These are phyloP conservation scores for Ramaria sp. DNA, from an alignment of 768 basidiomycete genomes.

Conservation along the genomic window DNA sequence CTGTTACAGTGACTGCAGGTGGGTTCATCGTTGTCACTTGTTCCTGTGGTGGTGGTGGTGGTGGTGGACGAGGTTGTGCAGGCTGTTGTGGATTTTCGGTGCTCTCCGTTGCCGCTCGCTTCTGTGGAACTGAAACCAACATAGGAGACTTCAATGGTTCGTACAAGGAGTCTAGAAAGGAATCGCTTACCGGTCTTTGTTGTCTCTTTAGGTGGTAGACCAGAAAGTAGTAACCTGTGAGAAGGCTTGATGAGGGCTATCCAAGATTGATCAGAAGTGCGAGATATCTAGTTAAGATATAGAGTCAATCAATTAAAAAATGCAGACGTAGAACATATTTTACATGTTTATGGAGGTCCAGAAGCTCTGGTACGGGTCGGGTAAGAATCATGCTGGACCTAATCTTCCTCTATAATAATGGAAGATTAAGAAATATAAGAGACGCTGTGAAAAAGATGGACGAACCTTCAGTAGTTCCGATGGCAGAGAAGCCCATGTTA, in stretches of 20 bases:
- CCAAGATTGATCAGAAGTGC: neutral
- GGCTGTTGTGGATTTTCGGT: neutral
- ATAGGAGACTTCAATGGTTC: neutral
- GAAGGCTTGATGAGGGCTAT: neutral
- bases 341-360: slow-evolving; percentile 41
- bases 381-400: slow-evolving; percentile 41
- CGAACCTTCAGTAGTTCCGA: slow-evolving; percentile 50
- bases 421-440: neutral
- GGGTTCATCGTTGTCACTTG: neutral
- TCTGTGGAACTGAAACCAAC: slow-evolving; percentile 4
- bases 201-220: neutral
- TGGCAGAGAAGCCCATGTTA: slow-evolving; percentile 27
- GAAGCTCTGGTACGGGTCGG: slow-evolving; percentile 33
- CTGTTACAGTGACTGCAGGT: neutral
- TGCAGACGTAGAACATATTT: slow-evolving; percentile 14
- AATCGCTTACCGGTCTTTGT: neutral
- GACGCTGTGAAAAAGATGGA: neutral
- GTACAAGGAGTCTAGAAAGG: neutral
- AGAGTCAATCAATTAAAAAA: slow-evolving; percentile 19
- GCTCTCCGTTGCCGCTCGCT: slow-evolving; percentile 1
- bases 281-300: neutral
- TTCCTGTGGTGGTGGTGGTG: neutral
- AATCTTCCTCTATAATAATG: slow-evolving; percentile 43
- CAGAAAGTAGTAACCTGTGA: slow-evolving; percentile 3
- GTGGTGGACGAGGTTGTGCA: neutral